Conservation (phyloP, 495 filamentous ascomycete genomes). For the Hyaloscypha bicolor region DNA sequence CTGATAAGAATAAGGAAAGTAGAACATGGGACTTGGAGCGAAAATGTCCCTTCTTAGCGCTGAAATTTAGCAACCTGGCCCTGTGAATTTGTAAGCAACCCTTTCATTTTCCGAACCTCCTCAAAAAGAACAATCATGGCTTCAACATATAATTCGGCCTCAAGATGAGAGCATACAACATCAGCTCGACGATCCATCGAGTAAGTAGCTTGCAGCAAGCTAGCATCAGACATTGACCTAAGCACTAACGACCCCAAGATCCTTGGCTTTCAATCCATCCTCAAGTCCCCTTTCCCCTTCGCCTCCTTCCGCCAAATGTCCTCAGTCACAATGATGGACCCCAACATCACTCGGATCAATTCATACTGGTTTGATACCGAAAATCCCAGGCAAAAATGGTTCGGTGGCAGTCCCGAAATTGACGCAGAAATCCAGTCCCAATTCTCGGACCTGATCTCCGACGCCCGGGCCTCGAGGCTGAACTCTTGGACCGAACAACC, state of each 20-base stretch:
- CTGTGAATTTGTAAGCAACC: too few relatives aligned
- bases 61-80: too few relatives aligned
- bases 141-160: too few relatives aligned
- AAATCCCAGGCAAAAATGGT: conserved; percentile 17
- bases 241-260: neutral
- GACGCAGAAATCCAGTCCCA: conserved; percentile 26
- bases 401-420: conserved; percentile 15
- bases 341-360: conserved; percentile 17
- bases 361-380: conserved; percentile 22
- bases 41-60: too few relatives aligned
- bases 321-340: conserved; percentile 5
- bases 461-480: conserved; percentile 21
- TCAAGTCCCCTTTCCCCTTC: conserved; percentile 6
- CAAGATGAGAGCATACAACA: conserved; percentile 9
- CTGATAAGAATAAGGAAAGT: too few relatives aligned
- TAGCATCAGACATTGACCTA: too few relatives aligned
- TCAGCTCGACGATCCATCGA: neutral
- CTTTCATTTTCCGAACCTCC: too few relatives aligned
- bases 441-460: conserved; percentile 18
- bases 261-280: conserved; percentile 17
- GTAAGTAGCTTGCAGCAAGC: neutral
- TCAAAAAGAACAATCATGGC: too few relatives aligned
- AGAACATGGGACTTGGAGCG: too few relatives aligned
- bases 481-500: conserved; percentile 21
- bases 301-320: conserved; percentile 17